Percentiles rank a stretch among this genome's conserved stretches.
phyloP scores from a whole-genome alignment of 192 early-diverging fungal genomes.

The Gorgonomyces haynaldii region DNA sequence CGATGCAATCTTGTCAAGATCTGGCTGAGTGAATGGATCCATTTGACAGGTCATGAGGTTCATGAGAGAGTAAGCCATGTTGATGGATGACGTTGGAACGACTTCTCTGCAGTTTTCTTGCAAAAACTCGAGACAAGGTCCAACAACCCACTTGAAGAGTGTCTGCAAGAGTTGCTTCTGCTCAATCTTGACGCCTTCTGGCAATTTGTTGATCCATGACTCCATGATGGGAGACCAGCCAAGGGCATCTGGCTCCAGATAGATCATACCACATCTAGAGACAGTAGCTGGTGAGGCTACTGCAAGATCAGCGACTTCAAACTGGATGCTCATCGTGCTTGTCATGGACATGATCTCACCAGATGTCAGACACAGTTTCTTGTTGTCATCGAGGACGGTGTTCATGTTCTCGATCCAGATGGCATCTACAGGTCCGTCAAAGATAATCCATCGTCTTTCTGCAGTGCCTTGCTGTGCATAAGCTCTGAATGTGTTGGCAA shows the following conservation, averaged over 20 bases:
- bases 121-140: constrained; percentile 35
- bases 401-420: constrained; percentile 61
- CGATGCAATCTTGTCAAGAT: constrained; percentile 21
- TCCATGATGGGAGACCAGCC: constrained; percentile 44
- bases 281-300: constrained; percentile 53
- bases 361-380: constrained; percentile 46
- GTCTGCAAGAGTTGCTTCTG: constrained; percentile 20
- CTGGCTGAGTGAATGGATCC: constrained; percentile 32
- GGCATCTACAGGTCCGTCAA: constrained; percentile 52
- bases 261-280: constrained; percentile 52
- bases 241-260: constrained; percentile 44
- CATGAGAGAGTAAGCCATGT: constrained; percentile 39
- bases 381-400: constrained; percentile 54
- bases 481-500: constrained; percentile 41
- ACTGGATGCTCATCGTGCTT: constrained; percentile 46
- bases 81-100: constrained; percentile 35
- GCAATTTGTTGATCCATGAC: constrained; percentile 40
- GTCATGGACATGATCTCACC: constrained; percentile 50
- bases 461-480: constrained; percentile 35
- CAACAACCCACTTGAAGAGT: constrained; percentile 48
- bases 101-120: constrained; percentile 33
- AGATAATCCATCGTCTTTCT: constrained; percentile 49
- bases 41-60: constrained; percentile 38
- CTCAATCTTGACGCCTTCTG: constrained; percentile 24
- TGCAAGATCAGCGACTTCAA: constrained; percentile 49